Conservation (phyloP, 768 basidiomycete species). For the Rhizopogon salebrosus region DNA sequence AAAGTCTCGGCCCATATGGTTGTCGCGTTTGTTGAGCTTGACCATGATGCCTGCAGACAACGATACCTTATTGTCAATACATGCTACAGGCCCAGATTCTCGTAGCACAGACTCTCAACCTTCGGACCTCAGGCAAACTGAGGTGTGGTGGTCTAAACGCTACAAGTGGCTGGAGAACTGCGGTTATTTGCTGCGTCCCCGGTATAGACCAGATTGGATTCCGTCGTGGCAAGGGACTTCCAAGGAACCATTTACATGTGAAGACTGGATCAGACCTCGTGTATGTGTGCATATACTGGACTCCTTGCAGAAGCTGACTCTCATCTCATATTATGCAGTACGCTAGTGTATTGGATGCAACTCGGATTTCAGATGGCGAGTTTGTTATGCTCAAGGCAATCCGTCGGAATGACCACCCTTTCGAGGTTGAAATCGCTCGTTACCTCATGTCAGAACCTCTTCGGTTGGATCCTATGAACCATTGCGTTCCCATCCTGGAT, state of each 20-base stretch:
- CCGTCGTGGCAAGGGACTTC: conserved; percentile 10
- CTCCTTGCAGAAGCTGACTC: not conserved
- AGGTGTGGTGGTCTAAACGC: conserved; percentile 8
- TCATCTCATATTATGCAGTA: not conserved
- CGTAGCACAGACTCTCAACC: too few relatives aligned
- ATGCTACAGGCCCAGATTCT: too few relatives aligned
- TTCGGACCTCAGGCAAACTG: too few relatives aligned
- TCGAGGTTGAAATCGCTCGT: conserved; percentile 6
- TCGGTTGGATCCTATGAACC: conserved; percentile 2
- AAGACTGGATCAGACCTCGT: not conserved
- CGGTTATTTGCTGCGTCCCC: conserved; percentile 12
- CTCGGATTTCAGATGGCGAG: conserved; percentile 5
- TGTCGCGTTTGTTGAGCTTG: too few relatives aligned
- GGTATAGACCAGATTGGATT: conserved; percentile 14
- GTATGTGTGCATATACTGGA: not conserved
- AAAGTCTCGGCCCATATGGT: too few relatives aligned
- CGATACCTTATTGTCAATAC: too few relatives aligned
- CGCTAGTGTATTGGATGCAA: conserved; percentile 3
- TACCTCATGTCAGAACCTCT: conserved; percentile 1
- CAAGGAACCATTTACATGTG: not conserved
- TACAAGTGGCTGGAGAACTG: conserved; percentile 9
- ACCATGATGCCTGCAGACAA: too few relatives aligned
- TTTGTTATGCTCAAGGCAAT: conserved; percentile 5
- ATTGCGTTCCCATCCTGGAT: conserved; percentile 8
- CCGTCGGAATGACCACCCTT: not conserved